A percentile compares a stretch with the other conserved stretches of the same genome.
Evolutionary conservation across 805 yeast species (phyloP).

Genomic region (Cyberlindnera meyerae): DNA sequence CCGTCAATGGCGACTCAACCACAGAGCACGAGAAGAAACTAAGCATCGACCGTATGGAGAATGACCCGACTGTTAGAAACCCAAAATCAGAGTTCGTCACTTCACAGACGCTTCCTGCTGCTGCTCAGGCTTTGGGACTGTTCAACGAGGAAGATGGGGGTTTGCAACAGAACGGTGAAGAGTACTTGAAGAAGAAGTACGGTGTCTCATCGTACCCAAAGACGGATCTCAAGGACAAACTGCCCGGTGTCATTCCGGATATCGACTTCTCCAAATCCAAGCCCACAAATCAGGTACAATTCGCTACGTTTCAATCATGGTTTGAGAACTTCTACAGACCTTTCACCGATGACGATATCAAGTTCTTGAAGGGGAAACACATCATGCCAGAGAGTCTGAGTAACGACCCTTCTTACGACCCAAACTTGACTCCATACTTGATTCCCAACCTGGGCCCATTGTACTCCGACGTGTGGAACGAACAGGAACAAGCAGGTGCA

Average conservation of each 20-base stretch:
- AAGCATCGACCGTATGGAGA: conserved; percentile 33
- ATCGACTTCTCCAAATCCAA: conserved; percentile 79
- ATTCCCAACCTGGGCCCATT: conserved; percentile 84
- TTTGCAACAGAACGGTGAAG: conserved; percentile 63
- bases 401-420: conserved; percentile 48
- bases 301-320: conserved; percentile 77
- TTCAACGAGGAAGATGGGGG: conserved; percentile 57
- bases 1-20: too few relatives aligned
- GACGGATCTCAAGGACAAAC: conserved; percentile 60
- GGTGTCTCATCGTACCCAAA: conserved; percentile 92
- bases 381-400: conserved; percentile 47
- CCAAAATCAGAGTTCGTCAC: conserved; percentile 75
- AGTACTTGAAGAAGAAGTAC: conserved; percentile 66
- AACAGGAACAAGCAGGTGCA: conserved; percentile 59
- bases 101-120: conserved; percentile 61
- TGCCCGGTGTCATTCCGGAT: conserved; percentile 89
- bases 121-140: conserved; percentile 60
- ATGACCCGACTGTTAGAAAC: conserved; percentile 58
- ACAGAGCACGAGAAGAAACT: conserved; percentile 16
- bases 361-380: conserved; percentile 58
- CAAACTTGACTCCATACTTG: conserved; percentile 63
- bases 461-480: conserved; percentile 82
- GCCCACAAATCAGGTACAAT: conserved; percentile 88
- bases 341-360: conserved; percentile 75
- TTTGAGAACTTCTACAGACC: conserved; percentile 81